Base-by-base conservation (phyloP, 768 basidiomycete species). In the Pleurotus salmoneostramineus region DNA sequence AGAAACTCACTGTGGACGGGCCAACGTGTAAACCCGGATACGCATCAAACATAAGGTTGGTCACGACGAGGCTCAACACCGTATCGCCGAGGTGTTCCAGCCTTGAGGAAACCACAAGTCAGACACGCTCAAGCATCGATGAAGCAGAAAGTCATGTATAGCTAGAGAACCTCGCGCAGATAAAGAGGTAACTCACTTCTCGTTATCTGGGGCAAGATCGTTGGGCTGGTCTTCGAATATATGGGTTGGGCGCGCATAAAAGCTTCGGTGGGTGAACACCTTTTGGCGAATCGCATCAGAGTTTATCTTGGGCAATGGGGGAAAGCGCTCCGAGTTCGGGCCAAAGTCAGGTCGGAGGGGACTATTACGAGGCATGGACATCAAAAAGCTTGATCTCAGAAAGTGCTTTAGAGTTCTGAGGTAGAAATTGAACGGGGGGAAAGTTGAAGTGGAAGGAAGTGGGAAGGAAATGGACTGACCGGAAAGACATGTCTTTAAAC, bases 171-270 rank as follows among this genome's bases (percentile, higher is more conserved):
- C 46, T 50, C 15, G n/a, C 11, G 37, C 17, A 42, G 12, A 8
- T 46, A 37, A 21, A 31, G 8, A 33, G 15, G 17, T 32, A 4
- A 68, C 77, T 63, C 56, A 90, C 91, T 83, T 87, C 73, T 93
- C 91, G 61, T 93, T 92, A 66, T 93, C 91, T 5, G 89, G 90
- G 51, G 87, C 87, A 2, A 80, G 85, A 69, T 93, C 90, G 61
- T 82, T 76, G 0, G 77, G 81, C 37, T 74, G 77, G 68, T 93
- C 91, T 66, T 93, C 91, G 61, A 93, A 93, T 27, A 89, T 73
- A 62, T 88, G 83, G 5, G 82, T 85, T 0, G 89, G 88, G 2
- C 91, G 77, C 0, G 81, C 90, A 64, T 75, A 81, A 64, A 77
- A 81, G 66, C 86, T 87, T 36, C 89, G 84, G 65, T 93, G 91